Base-by-base conservation (phyloP, 2,329 filamentous ascomycete species). In the Cytospora piceae region DNA sequence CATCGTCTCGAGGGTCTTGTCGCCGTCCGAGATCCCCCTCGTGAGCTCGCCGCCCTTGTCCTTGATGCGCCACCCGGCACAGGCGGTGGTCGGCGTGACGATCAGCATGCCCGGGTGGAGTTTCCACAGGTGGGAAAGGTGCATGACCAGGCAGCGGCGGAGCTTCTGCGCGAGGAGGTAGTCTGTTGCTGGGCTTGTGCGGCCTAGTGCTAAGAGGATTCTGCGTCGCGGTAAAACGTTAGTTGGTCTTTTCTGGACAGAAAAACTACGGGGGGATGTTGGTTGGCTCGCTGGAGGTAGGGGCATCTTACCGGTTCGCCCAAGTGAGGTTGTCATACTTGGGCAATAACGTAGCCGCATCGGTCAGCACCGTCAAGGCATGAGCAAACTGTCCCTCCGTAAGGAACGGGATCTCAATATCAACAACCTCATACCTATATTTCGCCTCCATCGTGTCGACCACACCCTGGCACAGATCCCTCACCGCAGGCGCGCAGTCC, bases 301-400 rank as follows among this genome's bases (percentile, higher is more conserved):
- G n/a, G n/a, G n/a, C n/a, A n/a, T n/a, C 66, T 57, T 58, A 68
- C 66, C 66, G 66, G 27, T 68, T 68, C 0, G 87, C 81, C 0
- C 86, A 77, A 0, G 87, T 86, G 49, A 90, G 79, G 29, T 82
- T 79, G 6, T 75, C 71, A 0, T 82, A 77, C 17, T 87, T 74
- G 3, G 80, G 66, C 76, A 85, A 70, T 20, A 83, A 69, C 0
- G 81, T 79, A 1, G 81, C 77, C 0, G 76, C 82, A 52, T 94
- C 90, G 9, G 84, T 83, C 61, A 94, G 84, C 68, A 93, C 90
- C 0, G 90, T 92, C 68, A 94, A 76, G 27, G 89, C 88, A 74
- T 94, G 91, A 0, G 90, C 90, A 24, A 86, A 82, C 74, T 93
- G 90, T 27, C 88, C 90, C 71, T 91, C 84, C 14, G 81, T 73